Evolutionary conservation across 345 rosid genomes (phyloP), one percentile per base, ranked within the genome.

Genomic region (Microcos paniculata): DNA sequence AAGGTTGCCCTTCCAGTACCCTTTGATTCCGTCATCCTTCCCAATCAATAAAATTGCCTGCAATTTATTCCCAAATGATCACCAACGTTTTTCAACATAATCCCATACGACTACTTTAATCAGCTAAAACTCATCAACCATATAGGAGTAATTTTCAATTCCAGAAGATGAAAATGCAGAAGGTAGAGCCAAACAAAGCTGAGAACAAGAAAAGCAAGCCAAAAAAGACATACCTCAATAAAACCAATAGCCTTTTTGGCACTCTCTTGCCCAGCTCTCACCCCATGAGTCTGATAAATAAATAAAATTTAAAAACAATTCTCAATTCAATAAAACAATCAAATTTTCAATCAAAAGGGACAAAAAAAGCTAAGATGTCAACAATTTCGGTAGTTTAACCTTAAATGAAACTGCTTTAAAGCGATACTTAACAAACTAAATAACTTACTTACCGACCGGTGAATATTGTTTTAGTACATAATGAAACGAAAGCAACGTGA

Each of bases 1-100:
- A 66, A 96, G 90, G 81, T 96, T 96, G 77, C 98, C 99, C 76
- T 96, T 96, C 99, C 99, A 92, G 65, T 92, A 96, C n/a, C 99
- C 98, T 85, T 90, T 96, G 16, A 96, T 56, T 71, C 99, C 99
- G 81, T 90, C 97, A 76, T 96, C 97, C 83, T 93, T 92, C 53
- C 91, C 94, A 78, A 93, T 88, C 85, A 90, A 51, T 62, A 86
- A 69, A 21, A 91, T 85, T 33, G 99, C 99, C 98, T 96, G 82
- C 72, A 84, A 21, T 71, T 74, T 30, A 62, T 73, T 49, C 43
- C 69, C 45, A 12, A 43, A 57, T 42, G 42, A 15, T 56, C 28
- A 58, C 48, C 75, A 21, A 19, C 38, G 10, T 38, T 38, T 38
- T n/a, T 5, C 28, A 71, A 3, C 38, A 23, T 56, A 24, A 8